Conservation (phyloP, 2,329 filamentous ascomycete genomes). For the Ceratocystis huliohia region DNA sequence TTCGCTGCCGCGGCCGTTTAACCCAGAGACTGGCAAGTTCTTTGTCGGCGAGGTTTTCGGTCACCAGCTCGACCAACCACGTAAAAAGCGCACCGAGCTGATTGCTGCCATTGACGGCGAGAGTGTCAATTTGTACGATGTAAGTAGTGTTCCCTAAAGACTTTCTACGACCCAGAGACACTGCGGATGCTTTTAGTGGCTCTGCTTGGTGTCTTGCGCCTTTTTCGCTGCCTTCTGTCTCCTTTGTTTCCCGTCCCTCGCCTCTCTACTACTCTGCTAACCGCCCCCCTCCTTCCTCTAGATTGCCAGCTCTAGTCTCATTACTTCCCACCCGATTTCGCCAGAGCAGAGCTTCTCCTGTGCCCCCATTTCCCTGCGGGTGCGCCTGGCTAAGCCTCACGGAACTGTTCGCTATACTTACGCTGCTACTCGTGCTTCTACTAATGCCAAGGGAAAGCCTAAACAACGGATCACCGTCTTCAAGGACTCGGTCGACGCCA, state of each 20-base stretch:
- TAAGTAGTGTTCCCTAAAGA: slow-evolving; percentile 28
- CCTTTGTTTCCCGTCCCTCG: too few species aligned
- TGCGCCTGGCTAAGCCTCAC: slow-evolving; percentile 36
- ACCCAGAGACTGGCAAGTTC: slow-evolving; percentile 36
- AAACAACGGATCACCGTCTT: slow-evolving; percentile 45
- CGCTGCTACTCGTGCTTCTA: slow-evolving; percentile 40
- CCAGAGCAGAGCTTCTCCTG: slow-evolving; percentile 53
- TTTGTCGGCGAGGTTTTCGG: slow-evolving; percentile 50
- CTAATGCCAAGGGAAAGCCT: slow-evolving; percentile 21
- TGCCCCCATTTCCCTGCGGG: slow-evolving; percentile 45
- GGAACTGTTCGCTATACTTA: slow-evolving; percentile 49
- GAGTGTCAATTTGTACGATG: slow-evolving; percentile 53
- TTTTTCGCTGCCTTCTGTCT: background rate
- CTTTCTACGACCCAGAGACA: too few species aligned
- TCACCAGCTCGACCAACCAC: slow-evolving; percentile 44
- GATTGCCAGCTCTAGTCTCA: slow-evolving; percentile 47
- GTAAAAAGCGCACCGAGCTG: slow-evolving; percentile 50
- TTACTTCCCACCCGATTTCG: slow-evolving; percentile 55
- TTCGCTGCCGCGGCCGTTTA: slow-evolving; percentile 45
- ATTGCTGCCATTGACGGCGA: slow-evolving; percentile 53
- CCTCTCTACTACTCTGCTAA: slow-evolving; percentile 21
- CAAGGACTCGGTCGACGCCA: slow-evolving; percentile 41
- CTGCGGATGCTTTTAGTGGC: background rate
- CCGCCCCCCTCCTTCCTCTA: slow-evolving; percentile 25
- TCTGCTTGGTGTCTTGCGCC: background rate